Conservation (phyloP, 2,329 filamentous ascomycete genomes). For the Neofusicoccum kwambonambiense region DNA sequence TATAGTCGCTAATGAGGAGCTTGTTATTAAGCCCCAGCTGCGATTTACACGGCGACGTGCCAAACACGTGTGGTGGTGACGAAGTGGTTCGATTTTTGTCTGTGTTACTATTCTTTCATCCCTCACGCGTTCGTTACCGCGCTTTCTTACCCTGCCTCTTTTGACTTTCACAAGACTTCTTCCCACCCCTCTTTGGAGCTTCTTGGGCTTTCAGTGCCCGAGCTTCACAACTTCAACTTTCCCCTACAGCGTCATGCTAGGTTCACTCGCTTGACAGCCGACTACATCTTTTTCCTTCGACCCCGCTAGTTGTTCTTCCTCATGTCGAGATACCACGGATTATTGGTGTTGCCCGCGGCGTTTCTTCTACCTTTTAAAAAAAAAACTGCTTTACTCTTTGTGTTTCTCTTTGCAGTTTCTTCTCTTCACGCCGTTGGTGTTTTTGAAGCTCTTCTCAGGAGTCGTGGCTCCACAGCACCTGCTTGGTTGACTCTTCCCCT, state of each 20-base stretch:
- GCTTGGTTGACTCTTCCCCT: background rate
- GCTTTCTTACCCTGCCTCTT: background rate
- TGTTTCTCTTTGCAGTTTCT: background rate
- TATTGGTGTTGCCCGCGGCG: conserved; percentile 3
- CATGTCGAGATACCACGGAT: conserved; percentile 19
- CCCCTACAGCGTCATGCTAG: background rate
- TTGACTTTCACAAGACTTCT: background rate
- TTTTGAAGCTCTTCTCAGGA: background rate
- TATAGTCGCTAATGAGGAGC: conserved; percentile 18
- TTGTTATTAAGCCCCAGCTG: background rate
- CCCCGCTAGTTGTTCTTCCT: background rate
- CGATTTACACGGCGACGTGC: background rate
- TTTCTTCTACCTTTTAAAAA: background rate
- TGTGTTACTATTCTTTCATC: conserved; percentile 3
- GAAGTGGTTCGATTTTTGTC: conserved; percentile 2
- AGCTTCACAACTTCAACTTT: background rate
- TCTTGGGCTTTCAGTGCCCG: background rate
- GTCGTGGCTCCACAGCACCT: background rate
- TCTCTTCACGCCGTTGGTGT: background rate
- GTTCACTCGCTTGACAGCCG: background rate
- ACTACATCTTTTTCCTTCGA: background rate
- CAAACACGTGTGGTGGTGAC: background rate
- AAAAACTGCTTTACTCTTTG: background rate
- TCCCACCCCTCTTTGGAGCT: background rate
- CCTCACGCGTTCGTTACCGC: background rate